Evolutionary conservation across 2,329 filamentous ascomycete genomes (phyloP), one percentile per base, ranked within the genome.

Genomic region (Aspergillus viridinutans): DNA sequence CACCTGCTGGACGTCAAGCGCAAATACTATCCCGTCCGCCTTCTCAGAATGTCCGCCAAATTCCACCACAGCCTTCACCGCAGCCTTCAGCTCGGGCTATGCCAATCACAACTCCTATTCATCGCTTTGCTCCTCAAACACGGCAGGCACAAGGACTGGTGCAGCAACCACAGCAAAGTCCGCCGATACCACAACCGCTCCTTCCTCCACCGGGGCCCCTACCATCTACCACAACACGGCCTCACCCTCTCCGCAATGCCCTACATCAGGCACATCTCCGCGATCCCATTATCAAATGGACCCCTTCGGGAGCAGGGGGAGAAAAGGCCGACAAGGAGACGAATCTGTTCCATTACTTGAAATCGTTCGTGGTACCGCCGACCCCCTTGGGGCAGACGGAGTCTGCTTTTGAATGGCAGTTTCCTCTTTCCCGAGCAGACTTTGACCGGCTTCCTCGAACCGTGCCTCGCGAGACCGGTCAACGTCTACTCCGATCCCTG

Each of bases 251-350:
- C 25, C 66, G 74, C 7, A 76, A 75, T 28, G 80, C 78, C n/a
- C 72, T 87, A 7, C 85, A 88, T 64, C 83, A 86, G 69, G 79
- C 80, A 48, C 76, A 84, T 64, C 72, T 86, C 28, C 78, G 79
- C 25, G 84, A 81, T 61, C 84, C 84, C 3, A 61, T 75, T 1
- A 74, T 83, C 28, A 66, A 66, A 40, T 64, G 74, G 10, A 28
- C 70, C 20, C 56, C 66, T 32, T 55, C 60, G 4, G 61, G 62
- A 6, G 29, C 66, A 20, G 47, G 54, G 10, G 64, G 60, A 4
- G 52, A 60, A 50, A 48, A 61, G 20, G 65, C 70, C 4, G 52
- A 60, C 50, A 48, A 63, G 25, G 65, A 70, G 56, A 61, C 68
- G 52, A 66, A 66, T 20, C 59, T 75, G 29, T 77, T 74, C 54